Base-by-base conservation (phyloP, 2,329 filamentous ascomycete genomes). In the Aspergillus felis region DNA sequence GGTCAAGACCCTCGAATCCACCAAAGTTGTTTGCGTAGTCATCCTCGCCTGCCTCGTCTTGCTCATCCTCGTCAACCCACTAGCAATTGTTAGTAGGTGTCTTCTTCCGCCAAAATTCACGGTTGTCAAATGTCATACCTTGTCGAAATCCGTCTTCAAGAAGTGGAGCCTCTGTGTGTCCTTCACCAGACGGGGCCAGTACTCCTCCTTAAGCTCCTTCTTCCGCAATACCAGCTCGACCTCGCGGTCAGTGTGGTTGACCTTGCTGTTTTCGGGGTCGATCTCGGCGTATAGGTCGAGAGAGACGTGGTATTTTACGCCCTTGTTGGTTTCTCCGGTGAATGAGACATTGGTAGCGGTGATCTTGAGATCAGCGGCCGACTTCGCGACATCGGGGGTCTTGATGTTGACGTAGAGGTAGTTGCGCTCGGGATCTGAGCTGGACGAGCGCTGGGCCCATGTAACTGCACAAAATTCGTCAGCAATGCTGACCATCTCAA, bases 1-100 rank as follows among this genome's bases (percentile, higher is more conserved):
- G 84, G 35, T 77, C 76, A 29, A 63, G 57, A 41, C 65, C 68
- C 17, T 68, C 70, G 72, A 78, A 70, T 50, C 78, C 85, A 63
- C 84, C 87, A 66, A 79, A 76, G 64, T 77, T 74, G 68, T 74
- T 77, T 56, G 74, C 73, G 59, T 77, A 76, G 76, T 96, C 92
- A 56, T 96, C 92, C 64, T 95, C 91, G 51, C 85, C 81, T 59
- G 85, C 88, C 78, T 91, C 92, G 72, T 97, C 89, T 82, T 99
- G 94, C 85, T 99, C 94, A 74, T 99, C 92, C 85, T 97, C 91
- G 68, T 97, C 92, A 70, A 96, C 90, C 92, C 92, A 97, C 85
- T 87, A 59, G 44, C 48, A 55, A 27, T n/a, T 28, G 57, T 68
- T 55, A 68, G 65, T 35, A 55, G 44, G 38, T 25, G 14, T 22